Evolutionary conservation across 306 rosid genomes (phyloP).

Genomic region (Castanea sativa): DNA sequence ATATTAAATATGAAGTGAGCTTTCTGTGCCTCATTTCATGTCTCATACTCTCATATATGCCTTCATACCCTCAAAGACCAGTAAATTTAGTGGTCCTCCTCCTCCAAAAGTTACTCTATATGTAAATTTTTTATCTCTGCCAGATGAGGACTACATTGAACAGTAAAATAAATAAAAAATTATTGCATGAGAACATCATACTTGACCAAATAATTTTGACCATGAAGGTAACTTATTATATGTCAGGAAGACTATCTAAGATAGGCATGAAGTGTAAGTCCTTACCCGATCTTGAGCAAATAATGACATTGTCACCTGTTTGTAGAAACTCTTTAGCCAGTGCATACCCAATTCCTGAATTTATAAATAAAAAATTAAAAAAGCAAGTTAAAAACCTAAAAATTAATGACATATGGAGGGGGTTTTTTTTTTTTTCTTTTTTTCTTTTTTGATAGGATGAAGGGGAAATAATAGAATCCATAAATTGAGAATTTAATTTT

Average conservation of each 20-base stretch:
- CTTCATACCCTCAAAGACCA: neutral
- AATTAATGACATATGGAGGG: neutral
- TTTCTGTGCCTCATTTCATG: neutral
- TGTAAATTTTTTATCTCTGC: neutral
- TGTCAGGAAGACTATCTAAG: constrained; percentile 9
- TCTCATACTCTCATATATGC: neutral
- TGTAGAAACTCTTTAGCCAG: constrained; percentile 78
- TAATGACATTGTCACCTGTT: constrained; percentile 78
- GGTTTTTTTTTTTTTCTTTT: neutral
- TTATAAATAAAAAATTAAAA: neutral
- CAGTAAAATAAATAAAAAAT: neutral
- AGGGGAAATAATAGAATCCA: neutral
- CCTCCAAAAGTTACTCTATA: neutral
- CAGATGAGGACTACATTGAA: neutral
- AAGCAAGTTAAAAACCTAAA: neutral
- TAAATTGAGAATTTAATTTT: neutral
- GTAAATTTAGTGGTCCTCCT: neutral
- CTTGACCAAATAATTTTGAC: neutral
- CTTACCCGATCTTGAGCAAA: constrained; percentile 82
- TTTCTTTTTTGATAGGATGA: neutral
- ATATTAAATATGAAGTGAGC: neutral
- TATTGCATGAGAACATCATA: neutral
- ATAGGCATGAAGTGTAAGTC: neutral
- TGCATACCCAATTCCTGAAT: constrained; percentile 84
- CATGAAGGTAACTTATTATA: constrained; percentile 16